Percentiles rank a stretch among this genome's conserved stretches.
Conservation (phyloP, 2,329 filamentous ascomycete genomes). For the Lachnellula willkommii region DNA sequence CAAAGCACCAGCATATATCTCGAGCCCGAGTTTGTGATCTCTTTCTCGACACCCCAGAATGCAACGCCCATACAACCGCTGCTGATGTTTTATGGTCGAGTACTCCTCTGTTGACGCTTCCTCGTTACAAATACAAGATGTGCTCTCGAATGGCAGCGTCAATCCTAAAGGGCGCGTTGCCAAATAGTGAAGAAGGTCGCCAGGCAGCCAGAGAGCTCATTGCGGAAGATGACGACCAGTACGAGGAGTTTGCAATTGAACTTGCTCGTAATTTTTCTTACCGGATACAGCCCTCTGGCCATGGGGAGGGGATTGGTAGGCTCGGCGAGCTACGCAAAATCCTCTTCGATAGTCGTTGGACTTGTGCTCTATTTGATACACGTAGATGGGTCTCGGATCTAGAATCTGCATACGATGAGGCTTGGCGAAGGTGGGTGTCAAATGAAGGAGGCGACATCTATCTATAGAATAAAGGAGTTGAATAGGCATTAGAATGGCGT, state of each 20-base stretch:
- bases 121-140: slow-evolving; percentile 96
- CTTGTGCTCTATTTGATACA: slow-evolving; percentile 85
- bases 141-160: slow-evolving; percentile 97
- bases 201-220: slow-evolving; percentile 71
- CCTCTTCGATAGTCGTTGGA: slow-evolving; percentile 79
- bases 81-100: slow-evolving; percentile 96
- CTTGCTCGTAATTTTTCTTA: slow-evolving; percentile 64
- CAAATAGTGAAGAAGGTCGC: slow-evolving; percentile 61
- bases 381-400: slow-evolving; percentile 84
- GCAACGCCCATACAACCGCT: slow-evolving; percentile 95
- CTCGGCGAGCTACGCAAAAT: slow-evolving; percentile 74
- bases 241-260: slow-evolving; percentile 70
- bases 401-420: slow-evolving; percentile 80
- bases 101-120: slow-evolving; percentile 83
- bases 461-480: slow-evolving; percentile 39
- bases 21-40: slow-evolving; percentile 88
- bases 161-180: slow-evolving; percentile 84
- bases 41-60: slow-evolving; percentile 95
- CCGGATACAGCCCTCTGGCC: slow-evolving; percentile 36
- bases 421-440: slow-evolving; percentile 82
- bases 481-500: slow-evolving; percentile 5
- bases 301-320: slow-evolving; percentile 58
- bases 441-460: slow-evolving; percentile 92
- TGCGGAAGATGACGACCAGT: slow-evolving; percentile 70
- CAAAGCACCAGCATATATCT: slow-evolving; percentile 89